phyloP scores from a whole-genome alignment of 1,284 basidiomycete species.

The Xerocomus minutiporus region DNA sequence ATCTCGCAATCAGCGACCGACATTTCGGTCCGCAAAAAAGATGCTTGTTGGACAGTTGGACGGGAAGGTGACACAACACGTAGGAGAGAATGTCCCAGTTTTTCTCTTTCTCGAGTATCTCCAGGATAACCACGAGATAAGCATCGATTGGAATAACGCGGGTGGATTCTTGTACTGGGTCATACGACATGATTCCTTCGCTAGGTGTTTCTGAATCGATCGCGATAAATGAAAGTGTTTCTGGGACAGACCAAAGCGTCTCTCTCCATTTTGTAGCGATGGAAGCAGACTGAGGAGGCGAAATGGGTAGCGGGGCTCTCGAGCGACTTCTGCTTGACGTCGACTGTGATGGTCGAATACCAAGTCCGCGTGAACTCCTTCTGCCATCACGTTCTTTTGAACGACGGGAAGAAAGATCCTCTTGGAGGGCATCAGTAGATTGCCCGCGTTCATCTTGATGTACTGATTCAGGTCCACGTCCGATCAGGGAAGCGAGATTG shows the following conservation, averaged over 20 bases:
- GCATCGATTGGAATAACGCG: slow-evolving; percentile 74
- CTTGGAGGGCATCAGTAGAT: slow-evolving; percentile 23
- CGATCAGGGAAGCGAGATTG: slow-evolving; percentile 53
- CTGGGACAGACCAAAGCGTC: slow-evolving; percentile 76
- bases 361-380: slow-evolving; percentile 55
- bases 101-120: slow-evolving; percentile 69
- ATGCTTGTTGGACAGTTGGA: slow-evolving; percentile 93
- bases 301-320: slow-evolving; percentile 40
- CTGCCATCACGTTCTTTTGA: slow-evolving; percentile 54
- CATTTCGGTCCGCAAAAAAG: slow-evolving; percentile 90
- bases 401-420: slow-evolving; percentile 44
- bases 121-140: slow-evolving; percentile 68
- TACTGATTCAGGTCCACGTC: slow-evolving; percentile 35
- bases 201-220: slow-evolving; percentile 65
- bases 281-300: slow-evolving; percentile 28
- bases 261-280: slow-evolving; percentile 37
- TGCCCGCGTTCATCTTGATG: slow-evolving; percentile 28
- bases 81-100: slow-evolving; percentile 97
- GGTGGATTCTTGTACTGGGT: slow-evolving; percentile 48
- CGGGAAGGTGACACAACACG: slow-evolving; percentile 85
- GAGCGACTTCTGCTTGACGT: slow-evolving; percentile 69
- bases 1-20: slow-evolving; percentile 55
- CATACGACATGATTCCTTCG: slow-evolving; percentile 72
- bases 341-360: slow-evolving; percentile 43
- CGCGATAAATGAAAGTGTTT: slow-evolving; percentile 65